Evolutionary conservation across 495 filamentous ascomycete species (phyloP), one percentile per base, ranked within the genome.

Genomic region (Penicillium taxi): DNA sequence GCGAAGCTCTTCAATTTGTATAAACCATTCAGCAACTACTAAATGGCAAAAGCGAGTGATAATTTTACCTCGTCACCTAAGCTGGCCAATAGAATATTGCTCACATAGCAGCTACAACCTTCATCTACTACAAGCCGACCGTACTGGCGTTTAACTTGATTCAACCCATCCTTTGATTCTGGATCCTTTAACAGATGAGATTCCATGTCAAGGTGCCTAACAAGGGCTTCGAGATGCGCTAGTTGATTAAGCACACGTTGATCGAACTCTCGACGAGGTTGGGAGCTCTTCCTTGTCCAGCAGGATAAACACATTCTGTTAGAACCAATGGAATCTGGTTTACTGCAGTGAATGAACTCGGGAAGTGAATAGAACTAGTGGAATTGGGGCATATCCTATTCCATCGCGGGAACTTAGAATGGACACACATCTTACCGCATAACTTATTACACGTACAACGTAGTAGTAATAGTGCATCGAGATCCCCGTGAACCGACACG

Each of bases 51-150:
- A n/a, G n/a, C n/a, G 4, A 28, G 2, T 68, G 18, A 14, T 26
- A 15, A 16, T 19, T 12, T 37, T 49, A 82, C 82, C 68, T 91
- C 85, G 38, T 84, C 80, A 32, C 73, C 78, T 26, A 90, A 61
- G 27, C 67, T 80, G 13, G 78, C 76, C 86, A 83, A 90, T 37
- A 89, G 81, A 9, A 73, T 77, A 50, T 76, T 84, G 50, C 80
- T 84, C 44, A 90, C 77, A 58, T 90, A 90, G 41, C 80, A 65
- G 37, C 73, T 80, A 41, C 72, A 75, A 4, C 77, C 78, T 29
- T 86, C 80, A 37, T 80, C 80, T 23, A 90, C 62, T 4, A 85
- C 76, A 34, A 93, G 52, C 32, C 83, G 69, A 16, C 86, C 85
- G 43, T 86, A 74, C 31, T 35, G 35, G 7, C 35, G 23, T 9